phyloP scores from a whole-genome alignment of 129 eudicot genomes.

The Arctium lappa region DNA sequence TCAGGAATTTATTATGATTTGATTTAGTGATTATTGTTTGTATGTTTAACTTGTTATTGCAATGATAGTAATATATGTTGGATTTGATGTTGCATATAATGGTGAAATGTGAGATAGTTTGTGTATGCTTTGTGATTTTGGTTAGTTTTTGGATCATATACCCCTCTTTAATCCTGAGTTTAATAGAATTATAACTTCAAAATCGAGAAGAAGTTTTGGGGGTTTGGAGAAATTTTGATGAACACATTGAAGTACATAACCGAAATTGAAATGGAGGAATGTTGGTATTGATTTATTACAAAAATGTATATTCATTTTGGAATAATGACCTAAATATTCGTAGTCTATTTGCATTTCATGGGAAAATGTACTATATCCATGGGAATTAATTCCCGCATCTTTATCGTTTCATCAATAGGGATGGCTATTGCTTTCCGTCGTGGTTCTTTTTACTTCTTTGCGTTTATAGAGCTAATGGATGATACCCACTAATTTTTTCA shows the following conservation, averaged over 20 bases:
- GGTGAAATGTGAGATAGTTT: neutral
- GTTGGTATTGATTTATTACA: neutral
- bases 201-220: neutral
- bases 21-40: neutral
- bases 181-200: neutral
- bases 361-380: neutral
- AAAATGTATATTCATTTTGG: neutral
- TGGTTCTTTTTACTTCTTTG: neutral
- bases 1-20: neutral
- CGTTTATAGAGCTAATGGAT: neutral
- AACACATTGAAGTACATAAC: neutral
- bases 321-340: neutral
- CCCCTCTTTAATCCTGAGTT: neutral
- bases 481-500: neutral
- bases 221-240: neutral
- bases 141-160: neutral
- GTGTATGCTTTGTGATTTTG: neutral
- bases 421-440: neutral
- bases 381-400: neutral
- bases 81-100: neutral
- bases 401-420: neutral
- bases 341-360: neutral
- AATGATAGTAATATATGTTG: neutral
- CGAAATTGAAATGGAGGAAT: neutral
- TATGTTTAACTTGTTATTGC: neutral